Base-by-base conservation (phyloP, 2,329 filamentous ascomycete species). In the Trichoderma harzianum region DNA sequence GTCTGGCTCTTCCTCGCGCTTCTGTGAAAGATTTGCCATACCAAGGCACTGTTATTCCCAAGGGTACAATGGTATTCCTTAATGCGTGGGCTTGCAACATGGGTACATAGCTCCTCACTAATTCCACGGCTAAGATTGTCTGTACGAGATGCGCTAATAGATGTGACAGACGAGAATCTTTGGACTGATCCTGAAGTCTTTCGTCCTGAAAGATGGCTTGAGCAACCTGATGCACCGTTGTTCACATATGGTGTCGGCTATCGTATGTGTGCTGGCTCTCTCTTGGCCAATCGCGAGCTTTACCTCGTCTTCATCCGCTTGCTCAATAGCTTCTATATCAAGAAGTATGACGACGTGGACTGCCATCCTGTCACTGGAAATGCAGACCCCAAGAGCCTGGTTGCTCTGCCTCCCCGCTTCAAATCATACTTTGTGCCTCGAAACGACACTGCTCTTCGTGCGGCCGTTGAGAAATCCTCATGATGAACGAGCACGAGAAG, bases 81-180 rank as follows among this genome's bases (percentile, higher is more conserved):
- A 92, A 92, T 72, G 87, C 89, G 0, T 91, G 89, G 89, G 89
- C 89, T 3, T 91, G 90, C 76, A 91, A 92, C 73, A 90, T 90
- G 87, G 89, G 88, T 89, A 80, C 76, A 83, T 78, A 74, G 51
- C 85, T 89, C 62, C 88, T 89, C 0, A 88, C 91, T 43, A 16
- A 2, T 43, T 0, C 18, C 39, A 43, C 18, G 39, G 39, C 16
- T 43, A n/a, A 18, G 7, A 43, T n/a, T 18, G 18, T 10, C 39
- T n/a, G 16, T 10, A n/a, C 7, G 16, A 43, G 18, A n/a, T 43
- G 16, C 4, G 18, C 39, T 43, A 10, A 43, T 43, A 7, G 18
- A 43, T 43, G 39, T 43, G 39, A 43, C 16, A 43, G 39, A 43
- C 16, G 39, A 43, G 39, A 43, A 43, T 0, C 3, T 43, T n/a